These are phyloP conservation scores for Helicostylum pulchrum DNA, from an alignment of 192 early-diverging fungal genomes.

Conservation along the genomic window DNA sequence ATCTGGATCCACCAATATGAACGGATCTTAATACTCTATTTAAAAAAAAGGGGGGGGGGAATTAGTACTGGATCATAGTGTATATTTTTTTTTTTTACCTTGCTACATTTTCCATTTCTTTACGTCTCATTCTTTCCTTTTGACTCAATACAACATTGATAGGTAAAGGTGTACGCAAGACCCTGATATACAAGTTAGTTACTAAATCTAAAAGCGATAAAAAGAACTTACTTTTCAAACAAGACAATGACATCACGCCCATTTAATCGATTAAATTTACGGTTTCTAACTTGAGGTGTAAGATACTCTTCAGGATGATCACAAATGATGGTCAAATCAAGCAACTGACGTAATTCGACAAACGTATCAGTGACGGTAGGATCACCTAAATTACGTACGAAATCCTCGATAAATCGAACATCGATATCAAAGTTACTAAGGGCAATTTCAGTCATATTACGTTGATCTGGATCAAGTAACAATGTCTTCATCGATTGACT, in stretches of 20 bases:
- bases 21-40: slow-evolving; percentile 30
- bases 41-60: not conserved
- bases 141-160: slow-evolving; percentile 10
- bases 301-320: slow-evolving; percentile 80
- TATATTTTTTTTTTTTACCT: slow-evolving; percentile 23
- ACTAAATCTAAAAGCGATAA: not conserved
- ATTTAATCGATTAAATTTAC: slow-evolving; percentile 64
- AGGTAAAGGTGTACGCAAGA: slow-evolving; percentile 20
- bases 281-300: slow-evolving; percentile 57
- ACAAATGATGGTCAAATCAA: slow-evolving; percentile 54
- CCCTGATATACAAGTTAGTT: slow-evolving; percentile 7
- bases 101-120: slow-evolving; percentile 44
- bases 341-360: slow-evolving; percentile 68
- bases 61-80: not conserved
- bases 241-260: slow-evolving; percentile 58
- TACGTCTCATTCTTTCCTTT: slow-evolving; percentile 28
- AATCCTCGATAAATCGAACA: slow-evolving; percentile 70
- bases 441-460: slow-evolving; percentile 56
- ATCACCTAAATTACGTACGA: slow-evolving; percentile 65
- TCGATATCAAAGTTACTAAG: slow-evolving; percentile 65
- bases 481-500: slow-evolving; percentile 60
- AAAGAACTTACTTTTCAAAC: slow-evolving; percentile 76
- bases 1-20: slow-evolving; percentile 23
- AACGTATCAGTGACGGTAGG: slow-evolving; percentile 64
- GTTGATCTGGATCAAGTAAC: slow-evolving; percentile 56